Base-by-base conservation (phyloP, 768 basidiomycete genomes). In the Auricularia cornea region DNA sequence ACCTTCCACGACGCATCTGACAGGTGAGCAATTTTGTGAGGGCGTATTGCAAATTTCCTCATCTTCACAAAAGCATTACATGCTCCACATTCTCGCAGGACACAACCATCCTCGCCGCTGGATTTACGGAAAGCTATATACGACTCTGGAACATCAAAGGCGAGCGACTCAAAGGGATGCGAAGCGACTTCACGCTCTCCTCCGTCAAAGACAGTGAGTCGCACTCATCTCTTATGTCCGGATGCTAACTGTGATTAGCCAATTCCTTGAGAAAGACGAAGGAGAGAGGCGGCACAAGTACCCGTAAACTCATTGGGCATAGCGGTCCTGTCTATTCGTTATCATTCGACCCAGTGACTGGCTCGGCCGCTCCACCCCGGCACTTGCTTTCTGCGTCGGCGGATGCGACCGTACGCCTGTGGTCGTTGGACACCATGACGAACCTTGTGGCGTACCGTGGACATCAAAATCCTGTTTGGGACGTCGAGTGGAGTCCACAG, bases 381-480 rank as follows among this genome's bases (percentile, higher is more conserved):
- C 89, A 92, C 72, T 83, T 99, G 3, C 80, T 99, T 33, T 98
- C 95, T 18, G 83, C 89, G 2, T 98, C 97, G 16, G 92, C 94
- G 52, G 97, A 99, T 72, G 85, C 90, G 1, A 95, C 96, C 0
- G 78, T 88, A 51, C 86, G 97, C 14, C 76, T 99, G 23, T 99
- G 97, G 97, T 96, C 94, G 4, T 78, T 98, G 74, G 94, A 98
- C 66, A 97, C 96, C 0, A 86, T 94, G 82, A 84, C 90, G 18
- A 97, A 97, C 69, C 77, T 98, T 11, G 94, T 94, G 23, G 94
- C 89, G 5, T 99, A 94, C 72, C 84, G 94, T 35, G 96, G 97
- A 0, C 97, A 99, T 69, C 89, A 95, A 71, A 95, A 97, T 73
- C 94, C 97, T 0, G 88, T 99, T 0, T 99, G 97, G 97, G 97